phyloP scores from a whole-genome alignment of 306 rosid genomes.

The Calophaca sinica region DNA sequence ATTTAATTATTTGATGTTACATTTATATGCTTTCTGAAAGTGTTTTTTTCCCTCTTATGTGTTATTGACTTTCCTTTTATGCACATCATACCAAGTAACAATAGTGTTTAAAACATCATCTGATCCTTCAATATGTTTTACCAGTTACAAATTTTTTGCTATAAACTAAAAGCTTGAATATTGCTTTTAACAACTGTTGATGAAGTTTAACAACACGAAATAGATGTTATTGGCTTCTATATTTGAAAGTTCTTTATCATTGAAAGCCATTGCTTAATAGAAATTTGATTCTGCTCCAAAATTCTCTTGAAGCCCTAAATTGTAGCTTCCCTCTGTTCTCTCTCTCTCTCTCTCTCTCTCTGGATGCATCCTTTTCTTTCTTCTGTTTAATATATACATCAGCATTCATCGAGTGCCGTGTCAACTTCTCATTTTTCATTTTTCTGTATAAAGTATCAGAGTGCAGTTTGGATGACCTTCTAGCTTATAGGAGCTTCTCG shows the following conservation, averaged over 20 bases:
- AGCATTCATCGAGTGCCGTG: too few species aligned
- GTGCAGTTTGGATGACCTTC: too few species aligned
- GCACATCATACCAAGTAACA: neutral
- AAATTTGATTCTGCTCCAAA: neutral
- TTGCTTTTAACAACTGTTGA: slow-evolving; percentile 3
- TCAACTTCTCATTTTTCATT: too few species aligned
- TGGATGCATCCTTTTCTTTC: too few species aligned
- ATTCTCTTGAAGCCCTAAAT: neutral
- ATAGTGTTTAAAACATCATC: slow-evolving; percentile 1
- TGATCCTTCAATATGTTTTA: slow-evolving; percentile 15
- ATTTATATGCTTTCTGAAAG: neutral
- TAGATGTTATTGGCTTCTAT: slow-evolving; percentile 14
- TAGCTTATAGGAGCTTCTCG: too few species aligned
- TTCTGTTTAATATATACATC: too few species aligned
- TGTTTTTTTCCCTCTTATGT: neutral
- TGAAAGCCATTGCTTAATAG: neutral
- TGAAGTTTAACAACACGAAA: neutral
- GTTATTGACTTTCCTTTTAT: neutral
- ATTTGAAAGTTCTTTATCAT: neutral
- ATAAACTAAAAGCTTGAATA: neutral
- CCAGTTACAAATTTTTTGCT: neutral
- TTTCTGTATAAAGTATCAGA: too few species aligned
- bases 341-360: too few species aligned
- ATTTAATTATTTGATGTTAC: slow-evolving; percentile 40
- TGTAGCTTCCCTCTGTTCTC: neutral